Evolutionary conservation across 345 rosid genomes (phyloP).

Genomic region (Odontarrhena argentea): DNA sequence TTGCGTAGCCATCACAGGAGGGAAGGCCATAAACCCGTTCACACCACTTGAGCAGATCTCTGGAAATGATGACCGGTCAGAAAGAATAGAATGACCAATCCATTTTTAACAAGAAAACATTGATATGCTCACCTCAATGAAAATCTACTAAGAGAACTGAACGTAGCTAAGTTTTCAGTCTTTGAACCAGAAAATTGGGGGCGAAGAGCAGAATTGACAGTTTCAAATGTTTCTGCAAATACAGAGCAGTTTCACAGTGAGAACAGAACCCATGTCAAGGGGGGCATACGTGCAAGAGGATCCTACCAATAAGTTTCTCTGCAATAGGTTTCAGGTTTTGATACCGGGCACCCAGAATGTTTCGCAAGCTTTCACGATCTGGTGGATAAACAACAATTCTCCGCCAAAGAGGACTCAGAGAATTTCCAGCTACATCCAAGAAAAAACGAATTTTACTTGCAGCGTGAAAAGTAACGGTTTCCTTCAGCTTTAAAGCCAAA

Average conservation of each 20-base stretch:
- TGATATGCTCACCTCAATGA: conserved; percentile 61
- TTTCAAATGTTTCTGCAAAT: conserved; percentile 70
- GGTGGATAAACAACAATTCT: conserved; percentile 77
- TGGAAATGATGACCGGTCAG: conserved; percentile 44
- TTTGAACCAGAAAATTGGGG: conserved; percentile 43
- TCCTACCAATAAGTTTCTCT: conserved; percentile 71
- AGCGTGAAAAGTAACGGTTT: conserved; percentile 18
- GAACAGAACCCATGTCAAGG: conserved; percentile 19
- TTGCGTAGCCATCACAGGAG: conserved; percentile 49
- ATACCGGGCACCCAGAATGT: conserved; percentile 65
- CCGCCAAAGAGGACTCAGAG: conserved; percentile 76
- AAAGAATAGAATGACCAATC: conserved; percentile 32
- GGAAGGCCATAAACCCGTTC: conserved; percentile 68
- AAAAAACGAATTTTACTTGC: conserved; percentile 10
- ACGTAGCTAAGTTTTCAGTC: conserved; percentile 43
- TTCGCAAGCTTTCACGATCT: conserved; percentile 58
- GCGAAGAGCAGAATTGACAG: conserved; percentile 46
- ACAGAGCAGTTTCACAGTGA: conserved; percentile 33
- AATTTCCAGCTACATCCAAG: conserved; percentile 58
- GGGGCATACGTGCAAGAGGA: conserved; percentile 15
- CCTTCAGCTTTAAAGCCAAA: conserved; percentile 2
- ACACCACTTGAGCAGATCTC: conserved; percentile 98
- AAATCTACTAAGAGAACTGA: conserved; percentile 55
- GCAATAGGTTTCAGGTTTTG: conserved; percentile 65
- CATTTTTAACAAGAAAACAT: conserved; percentile 9